phyloP scores from a whole-genome alignment of 2,329 filamentous ascomycete genomes.

The Aspergillus vadensis region DNA sequence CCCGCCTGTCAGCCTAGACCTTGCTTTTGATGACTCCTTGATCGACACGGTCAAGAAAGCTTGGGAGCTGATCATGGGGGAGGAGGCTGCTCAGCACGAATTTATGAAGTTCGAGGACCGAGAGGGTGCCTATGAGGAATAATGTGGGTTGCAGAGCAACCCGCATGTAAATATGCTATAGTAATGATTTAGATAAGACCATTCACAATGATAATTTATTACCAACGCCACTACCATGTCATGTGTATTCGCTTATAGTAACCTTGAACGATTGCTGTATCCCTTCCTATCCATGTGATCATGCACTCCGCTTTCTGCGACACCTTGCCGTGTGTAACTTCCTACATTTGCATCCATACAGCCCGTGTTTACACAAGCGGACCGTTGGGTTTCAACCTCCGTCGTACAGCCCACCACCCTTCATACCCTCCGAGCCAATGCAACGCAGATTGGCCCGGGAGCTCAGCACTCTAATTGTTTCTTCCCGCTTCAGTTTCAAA shows the following conservation, averaged over 20 bases:
- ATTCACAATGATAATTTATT: background rate
- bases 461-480: background rate
- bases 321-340: background rate
- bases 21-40: slow-evolving; percentile 72
- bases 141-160: slow-evolving; percentile 7
- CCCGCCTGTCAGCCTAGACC: slow-evolving; percentile 60
- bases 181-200: background rate
- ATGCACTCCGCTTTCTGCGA: background rate
- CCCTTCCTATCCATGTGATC: background rate
- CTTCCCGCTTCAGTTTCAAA: background rate
- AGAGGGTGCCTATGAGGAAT: slow-evolving; percentile 59
- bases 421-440: background rate
- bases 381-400: background rate
- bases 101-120: slow-evolving; percentile 83
- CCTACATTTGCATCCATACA: background rate
- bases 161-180: slow-evolving; percentile 1
- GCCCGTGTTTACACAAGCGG: background rate
- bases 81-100: slow-evolving; percentile 51
- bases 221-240: background rate
- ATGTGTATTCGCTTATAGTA: background rate
- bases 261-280: too few relatives aligned
- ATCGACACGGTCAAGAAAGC: slow-evolving; percentile 67
- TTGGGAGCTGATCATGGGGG: slow-evolving; percentile 67
- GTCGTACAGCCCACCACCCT: background rate
- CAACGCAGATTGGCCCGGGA: background rate